Evolutionary conservation across 371 early-diverging fungal species (phyloP).

Genomic region (Mucor piriformis): DNA sequence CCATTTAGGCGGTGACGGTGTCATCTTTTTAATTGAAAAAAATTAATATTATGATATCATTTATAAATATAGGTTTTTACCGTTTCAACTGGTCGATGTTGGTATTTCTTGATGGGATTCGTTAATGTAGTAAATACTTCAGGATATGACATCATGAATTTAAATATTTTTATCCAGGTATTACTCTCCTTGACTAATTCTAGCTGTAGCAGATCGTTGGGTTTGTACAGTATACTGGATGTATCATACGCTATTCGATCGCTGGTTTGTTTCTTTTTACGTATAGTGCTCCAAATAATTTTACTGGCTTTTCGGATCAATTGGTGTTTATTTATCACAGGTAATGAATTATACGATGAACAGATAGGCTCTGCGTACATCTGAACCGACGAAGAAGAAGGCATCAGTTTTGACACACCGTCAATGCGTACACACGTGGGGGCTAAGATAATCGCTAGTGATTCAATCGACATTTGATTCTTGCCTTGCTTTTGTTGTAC

Average conservation of each 20-base stretch:
- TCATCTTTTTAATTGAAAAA: not conserved
- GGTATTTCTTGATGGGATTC: constrained; percentile 14
- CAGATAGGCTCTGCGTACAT: not conserved
- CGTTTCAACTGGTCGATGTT: not conserved
- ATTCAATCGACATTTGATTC: constrained; percentile 38
- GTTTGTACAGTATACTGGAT: constrained; percentile 8
- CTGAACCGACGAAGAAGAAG: not conserved
- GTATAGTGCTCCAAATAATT: not conserved
- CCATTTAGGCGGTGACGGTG: not conserved
- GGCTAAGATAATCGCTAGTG: constrained; percentile 41
- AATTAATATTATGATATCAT: not conserved
- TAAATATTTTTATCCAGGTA: constrained; percentile 31
- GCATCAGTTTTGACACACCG: constrained; percentile 21
- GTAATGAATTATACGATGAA: constrained; percentile 7
- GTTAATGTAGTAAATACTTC: constrained; percentile 20
- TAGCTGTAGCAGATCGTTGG: constrained; percentile 30
- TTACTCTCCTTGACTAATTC: constrained; percentile 30
- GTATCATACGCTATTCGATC: not conserved
- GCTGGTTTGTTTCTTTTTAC: not conserved
- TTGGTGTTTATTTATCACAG: constrained; percentile 8
- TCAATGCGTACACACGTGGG: constrained; percentile 38
- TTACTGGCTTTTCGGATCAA: constrained; percentile 15
- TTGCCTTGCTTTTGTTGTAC: constrained; percentile 21
- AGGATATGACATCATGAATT: constrained; percentile 26
- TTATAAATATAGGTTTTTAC: not conserved